Base-by-base conservation (phyloP, 2,329 filamentous ascomycete species). In the Penicillium hordei region DNA sequence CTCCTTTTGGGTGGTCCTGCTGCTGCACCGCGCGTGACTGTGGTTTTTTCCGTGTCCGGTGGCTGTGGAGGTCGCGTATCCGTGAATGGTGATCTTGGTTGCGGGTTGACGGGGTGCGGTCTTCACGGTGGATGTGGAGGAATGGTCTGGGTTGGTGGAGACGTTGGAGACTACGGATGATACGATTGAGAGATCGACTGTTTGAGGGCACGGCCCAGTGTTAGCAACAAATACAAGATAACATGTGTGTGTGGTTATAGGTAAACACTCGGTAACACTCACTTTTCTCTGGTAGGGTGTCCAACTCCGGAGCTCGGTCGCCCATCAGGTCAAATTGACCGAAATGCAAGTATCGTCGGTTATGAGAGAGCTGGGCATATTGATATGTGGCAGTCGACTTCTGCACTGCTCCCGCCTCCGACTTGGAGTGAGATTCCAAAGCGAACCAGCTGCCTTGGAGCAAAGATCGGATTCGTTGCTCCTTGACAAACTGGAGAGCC, bases 141-240 rank as follows among this genome's bases (percentile, higher is more conserved):
- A 76, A 39, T 78, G 69, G 43, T 82, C 78, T 42, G 82, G 82
- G 34, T 84, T 81, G 8, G 89, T 86, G 34, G 90, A 91, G 54
- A 97, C 89, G 70, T 97, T 97, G 64, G 92, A 96, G 59, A 95
- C 91, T 9, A 99, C 93, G 0, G 91, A 96, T 64, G 91, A 96
- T 70, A 97, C 91, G 55, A 86, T 89, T 62, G 87, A 86, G 43
- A 97, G 83, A 74, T 97, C 93, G 62, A 97, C 82, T 84, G 62
- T 39, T 39, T 25, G 29, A 39, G 34, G 23, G 19, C n/a, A 42
- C 3, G n/a, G 6, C 8, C n/a, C 19, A 15, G 27, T 33, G 40
- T 65, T 58, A 62, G 51, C 42, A 52, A 40, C 44, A 40, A 42
- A 48, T 19, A 40, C 17, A 43, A 31, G 9, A 42, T 52, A 29